Evolutionary conservation across 805 yeast genomes (phyloP).

Genomic region (Myxozyma lipomycoides): DNA sequence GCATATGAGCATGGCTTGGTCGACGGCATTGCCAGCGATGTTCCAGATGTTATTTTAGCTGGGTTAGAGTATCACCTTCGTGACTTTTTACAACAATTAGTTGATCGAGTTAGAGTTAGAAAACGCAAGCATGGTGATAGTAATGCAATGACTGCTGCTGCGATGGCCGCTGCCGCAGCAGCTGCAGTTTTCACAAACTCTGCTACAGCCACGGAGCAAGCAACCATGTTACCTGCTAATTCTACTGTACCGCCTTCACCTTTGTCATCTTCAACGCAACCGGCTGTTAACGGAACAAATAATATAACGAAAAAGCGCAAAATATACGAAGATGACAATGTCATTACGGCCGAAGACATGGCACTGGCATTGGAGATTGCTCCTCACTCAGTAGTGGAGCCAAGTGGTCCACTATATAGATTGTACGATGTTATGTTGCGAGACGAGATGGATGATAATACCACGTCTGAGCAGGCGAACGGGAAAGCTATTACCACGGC

Average conservation of each 20-base stretch:
- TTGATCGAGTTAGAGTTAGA: conserved; percentile 66
- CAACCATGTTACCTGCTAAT: neutral
- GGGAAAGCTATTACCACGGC: no score
- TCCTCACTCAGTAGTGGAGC: conserved; percentile 39
- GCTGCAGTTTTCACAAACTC: no score
- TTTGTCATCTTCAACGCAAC: neutral
- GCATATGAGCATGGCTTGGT: conserved; percentile 87
- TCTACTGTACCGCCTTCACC: neutral
- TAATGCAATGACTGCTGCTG: conserved; percentile 2
- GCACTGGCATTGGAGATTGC: conserved; percentile 35
- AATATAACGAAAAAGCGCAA: conserved; percentile 32
- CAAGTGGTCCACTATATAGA: conserved; percentile 37
- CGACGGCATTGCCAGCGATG: conserved; percentile 72
- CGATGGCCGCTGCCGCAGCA: conserved; percentile 1
- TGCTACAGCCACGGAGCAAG: no score
- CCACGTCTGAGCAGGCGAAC: no score
- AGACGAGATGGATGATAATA: conserved; percentile 38
- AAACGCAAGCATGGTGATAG: conserved; percentile 38
- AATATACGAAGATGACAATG: conserved; percentile 35
- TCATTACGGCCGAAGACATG: conserved; percentile 38
- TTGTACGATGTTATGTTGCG: conserved; percentile 35
- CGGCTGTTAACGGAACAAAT: neutral
- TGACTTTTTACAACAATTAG: conserved; percentile 65
- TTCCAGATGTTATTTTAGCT: conserved; percentile 69
- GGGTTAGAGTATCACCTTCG: conserved; percentile 81